Evolutionary conservation across 1,284 basidiomycete species (phyloP).

Genomic region (Tylopilus sp.): DNA sequence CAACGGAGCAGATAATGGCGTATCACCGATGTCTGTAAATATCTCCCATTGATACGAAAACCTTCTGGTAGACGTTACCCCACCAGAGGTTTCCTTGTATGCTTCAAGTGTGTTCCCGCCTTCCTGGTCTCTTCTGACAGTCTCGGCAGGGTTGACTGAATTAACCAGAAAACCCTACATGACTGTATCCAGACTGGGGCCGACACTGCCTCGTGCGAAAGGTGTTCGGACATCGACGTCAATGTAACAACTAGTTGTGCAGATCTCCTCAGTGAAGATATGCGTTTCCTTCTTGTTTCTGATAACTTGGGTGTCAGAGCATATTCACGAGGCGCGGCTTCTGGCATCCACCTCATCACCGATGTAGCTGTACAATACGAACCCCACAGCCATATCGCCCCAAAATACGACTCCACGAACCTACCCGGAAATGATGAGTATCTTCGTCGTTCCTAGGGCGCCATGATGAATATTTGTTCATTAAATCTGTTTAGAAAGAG

Average conservation of each 20-base stretch:
- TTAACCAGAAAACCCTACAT: slow-evolving; percentile 3
- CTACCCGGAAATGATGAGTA: background rate
- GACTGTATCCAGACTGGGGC: background rate
- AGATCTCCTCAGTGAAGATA: slow-evolving; percentile 11
- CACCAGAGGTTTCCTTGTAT: slow-evolving; percentile 7
- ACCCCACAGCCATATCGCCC: background rate
- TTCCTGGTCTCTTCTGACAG: slow-evolving; percentile 13
- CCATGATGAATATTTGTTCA: background rate
- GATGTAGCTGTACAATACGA: background rate
- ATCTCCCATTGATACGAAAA: slow-evolving; percentile 16
- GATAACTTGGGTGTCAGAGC: slow-evolving; percentile 7
- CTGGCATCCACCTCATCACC: background rate
- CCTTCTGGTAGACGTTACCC: slow-evolving; percentile 10
- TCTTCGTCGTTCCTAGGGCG: background rate
- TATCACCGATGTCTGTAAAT: slow-evolving; percentile 20
- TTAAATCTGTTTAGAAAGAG: background rate
- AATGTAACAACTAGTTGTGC: slow-evolving; percentile 4
- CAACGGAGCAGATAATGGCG: slow-evolving; percentile 10
- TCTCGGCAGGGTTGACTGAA: slow-evolving; percentile 13
- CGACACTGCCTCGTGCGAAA: slow-evolving; percentile 12
- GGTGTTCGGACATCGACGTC: background rate
- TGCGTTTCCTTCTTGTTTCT: slow-evolving; percentile 6
- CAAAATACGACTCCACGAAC: background rate
- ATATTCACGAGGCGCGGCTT: slow-evolving; percentile 6
- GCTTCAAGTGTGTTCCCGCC: slow-evolving; percentile 12